Percentiles rank a stretch among this genome's conserved stretches.
Evolutionary conservation across 2,329 filamentous ascomycete genomes (phyloP).

Genomic region (Colletotrichum sansevieriae): DNA sequence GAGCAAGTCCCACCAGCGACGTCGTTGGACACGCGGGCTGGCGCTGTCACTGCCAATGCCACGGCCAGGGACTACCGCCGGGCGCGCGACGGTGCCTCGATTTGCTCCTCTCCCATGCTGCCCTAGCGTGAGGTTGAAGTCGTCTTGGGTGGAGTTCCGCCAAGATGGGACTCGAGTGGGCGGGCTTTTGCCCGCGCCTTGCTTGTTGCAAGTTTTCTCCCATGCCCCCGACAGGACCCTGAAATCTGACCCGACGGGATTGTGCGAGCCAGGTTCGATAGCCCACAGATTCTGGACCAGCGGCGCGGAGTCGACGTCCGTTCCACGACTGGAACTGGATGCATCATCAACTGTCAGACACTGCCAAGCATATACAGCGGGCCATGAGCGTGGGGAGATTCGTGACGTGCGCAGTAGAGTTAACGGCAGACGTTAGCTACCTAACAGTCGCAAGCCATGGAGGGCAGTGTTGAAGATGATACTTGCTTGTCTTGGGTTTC

Average conservation of each 20-base stretch:
- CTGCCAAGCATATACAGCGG: not conserved
- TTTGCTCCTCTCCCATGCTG: slow-evolving; percentile 29
- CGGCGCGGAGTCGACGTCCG: slow-evolving; percentile 18
- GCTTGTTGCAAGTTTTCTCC: slow-evolving; percentile 37
- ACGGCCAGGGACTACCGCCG: slow-evolving; percentile 26
- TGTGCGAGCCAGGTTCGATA: slow-evolving; percentile 9
- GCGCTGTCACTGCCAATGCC: slow-evolving; percentile 30
- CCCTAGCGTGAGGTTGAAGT: slow-evolving; percentile 27
- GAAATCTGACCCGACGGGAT: slow-evolving; percentile 37
- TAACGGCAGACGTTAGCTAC: slow-evolving; percentile 11
- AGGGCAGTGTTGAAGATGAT: slow-evolving; percentile 26
- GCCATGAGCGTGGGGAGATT: not conserved
- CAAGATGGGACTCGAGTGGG: slow-evolving; percentile 35
- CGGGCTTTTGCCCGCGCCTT: slow-evolving; percentile 39
- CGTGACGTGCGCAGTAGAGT: not conserved
- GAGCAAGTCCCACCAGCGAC: slow-evolving; percentile 26
- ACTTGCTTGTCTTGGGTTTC: slow-evolving; percentile 22
- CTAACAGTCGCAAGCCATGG: not conserved
- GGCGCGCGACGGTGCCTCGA: slow-evolving; percentile 26
- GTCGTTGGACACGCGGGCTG: slow-evolving; percentile 37
- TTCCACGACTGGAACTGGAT: not conserved
- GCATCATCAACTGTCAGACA: not conserved
- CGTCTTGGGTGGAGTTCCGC: slow-evolving; percentile 34
- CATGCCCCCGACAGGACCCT: slow-evolving; percentile 39
- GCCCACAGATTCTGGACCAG: slow-evolving; percentile 17